These are phyloP conservation scores for Zasmidium angulare DNA, from an alignment of 2,329 filamentous ascomycete species.

Conservation along the genomic window DNA sequence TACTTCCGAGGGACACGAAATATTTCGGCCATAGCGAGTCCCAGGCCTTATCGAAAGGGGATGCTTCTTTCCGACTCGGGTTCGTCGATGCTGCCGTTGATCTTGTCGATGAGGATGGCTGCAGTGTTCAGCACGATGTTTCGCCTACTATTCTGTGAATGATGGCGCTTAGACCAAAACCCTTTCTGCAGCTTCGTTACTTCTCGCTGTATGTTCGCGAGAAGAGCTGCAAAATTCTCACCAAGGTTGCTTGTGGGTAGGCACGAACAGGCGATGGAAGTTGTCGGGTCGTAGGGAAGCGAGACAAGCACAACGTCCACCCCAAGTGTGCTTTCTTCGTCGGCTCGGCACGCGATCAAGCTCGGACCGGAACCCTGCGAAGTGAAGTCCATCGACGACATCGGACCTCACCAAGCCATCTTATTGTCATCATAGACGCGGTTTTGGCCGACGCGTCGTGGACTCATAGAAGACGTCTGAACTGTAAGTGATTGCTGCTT, in stretches of 20 bases:
- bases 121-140: no score
- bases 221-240: no score
- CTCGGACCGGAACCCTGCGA: background rate
- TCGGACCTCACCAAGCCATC: background rate
- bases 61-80: background rate
- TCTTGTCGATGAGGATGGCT: background rate
- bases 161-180: no score
- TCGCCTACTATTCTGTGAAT: no score
- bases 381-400: slow-evolving; percentile 2
- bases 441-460: background rate
- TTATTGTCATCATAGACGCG: slow-evolving; percentile 3
- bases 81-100: background rate
- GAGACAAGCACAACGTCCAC: no score
- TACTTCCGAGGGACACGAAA: background rate
- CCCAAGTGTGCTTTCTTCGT: background rate
- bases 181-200: no score
- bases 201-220: no score
- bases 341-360: background rate
- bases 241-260: no score
- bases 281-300: background rate
- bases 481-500: slow-evolving; percentile 2
- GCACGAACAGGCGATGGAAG: no score
- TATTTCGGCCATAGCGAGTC: background rate
- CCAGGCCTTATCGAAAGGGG: background rate
- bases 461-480: background rate